Conservation (phyloP, 371 early-diverging fungal genomes). For the Lichtheimia ornata region DNA sequence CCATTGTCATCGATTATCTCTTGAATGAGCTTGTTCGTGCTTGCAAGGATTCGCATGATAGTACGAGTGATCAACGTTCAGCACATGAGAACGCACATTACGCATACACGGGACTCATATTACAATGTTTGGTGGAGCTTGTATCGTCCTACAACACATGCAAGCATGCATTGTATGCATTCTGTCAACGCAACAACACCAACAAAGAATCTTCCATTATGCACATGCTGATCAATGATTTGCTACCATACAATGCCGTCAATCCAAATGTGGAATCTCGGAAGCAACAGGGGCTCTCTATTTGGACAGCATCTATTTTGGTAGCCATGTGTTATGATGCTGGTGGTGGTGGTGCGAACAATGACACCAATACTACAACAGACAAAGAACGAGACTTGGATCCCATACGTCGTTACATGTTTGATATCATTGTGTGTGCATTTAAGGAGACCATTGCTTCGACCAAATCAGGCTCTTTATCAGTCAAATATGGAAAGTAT, state of each 20-base stretch:
- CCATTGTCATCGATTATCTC: constrained; percentile 36
- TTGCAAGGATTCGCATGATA: constrained; percentile 13
- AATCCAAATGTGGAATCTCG: constrained; percentile 55
- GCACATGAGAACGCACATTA: constrained; percentile 39
- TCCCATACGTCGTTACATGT: constrained; percentile 65
- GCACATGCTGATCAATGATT: constrained; percentile 60
- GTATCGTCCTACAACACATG: constrained; percentile 82
- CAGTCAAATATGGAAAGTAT: constrained; percentile 70
- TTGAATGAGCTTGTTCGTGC: constrained; percentile 34
- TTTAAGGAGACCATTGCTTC: constrained; percentile 64
- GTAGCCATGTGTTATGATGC: constrained; percentile 58
- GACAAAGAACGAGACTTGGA: constrained; percentile 57
- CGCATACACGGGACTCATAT: constrained; percentile 79
- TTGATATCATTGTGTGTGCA: constrained; percentile 64
- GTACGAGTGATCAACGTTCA: constrained; percentile 12
- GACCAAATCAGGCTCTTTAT: constrained; percentile 39
- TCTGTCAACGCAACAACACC: constrained; percentile 47
- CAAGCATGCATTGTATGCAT: constrained; percentile 71
- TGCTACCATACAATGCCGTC: constrained; percentile 61
- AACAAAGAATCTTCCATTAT: constrained; percentile 40
- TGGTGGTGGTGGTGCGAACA: constrained; percentile 4
- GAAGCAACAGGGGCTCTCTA: constrained; percentile 65
- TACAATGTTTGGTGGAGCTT: constrained; percentile 88
- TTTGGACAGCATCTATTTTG: constrained; percentile 64
- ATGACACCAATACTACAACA: constrained; percentile 35